Percentiles rank a stretch among this genome's conserved stretches.
Conservation (phyloP, 768 basidiomycete genomes). For the Hortiboletus campestris region DNA sequence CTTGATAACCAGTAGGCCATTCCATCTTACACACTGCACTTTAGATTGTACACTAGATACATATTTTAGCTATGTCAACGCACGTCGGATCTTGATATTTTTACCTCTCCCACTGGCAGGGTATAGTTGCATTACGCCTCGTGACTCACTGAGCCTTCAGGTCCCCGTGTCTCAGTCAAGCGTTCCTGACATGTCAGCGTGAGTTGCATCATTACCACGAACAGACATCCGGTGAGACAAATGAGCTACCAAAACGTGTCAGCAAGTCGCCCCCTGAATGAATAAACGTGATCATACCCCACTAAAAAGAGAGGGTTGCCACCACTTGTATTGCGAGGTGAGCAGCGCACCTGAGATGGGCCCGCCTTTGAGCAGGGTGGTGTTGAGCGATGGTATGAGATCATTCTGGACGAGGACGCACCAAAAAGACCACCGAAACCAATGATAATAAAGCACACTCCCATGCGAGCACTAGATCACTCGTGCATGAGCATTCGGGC, state of each 20-base stretch:
- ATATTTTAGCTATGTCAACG: neutral
- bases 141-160: neutral
- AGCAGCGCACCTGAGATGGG: slow-evolving; percentile 60
- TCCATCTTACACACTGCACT: neutral
- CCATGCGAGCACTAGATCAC: slow-evolving; percentile 27
- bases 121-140: neutral
- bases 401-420: slow-evolving; percentile 8
- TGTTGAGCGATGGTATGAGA: neutral
- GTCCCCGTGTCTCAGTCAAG: neutral
- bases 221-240: neutral
- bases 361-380: slow-evolving; percentile 35
- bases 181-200: neutral
- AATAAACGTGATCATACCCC: slow-evolving; percentile 32
- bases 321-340: slow-evolving; percentile 52
- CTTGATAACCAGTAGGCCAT: slow-evolving; percentile 13
- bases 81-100: neutral
- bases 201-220: slow-evolving; percentile 10
- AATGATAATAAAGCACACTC: slow-evolving; percentile 8
- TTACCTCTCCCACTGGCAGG: neutral
- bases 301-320: slow-evolving; percentile 50
- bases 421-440: slow-evolving; percentile 23
- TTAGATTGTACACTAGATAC: neutral
- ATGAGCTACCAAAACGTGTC: slow-evolving; percentile 7
- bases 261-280: neutral
- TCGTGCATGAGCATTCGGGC: neutral